These are phyloP conservation scores for Auricularia sp. DNA, from an alignment of 768 basidiomycete species.

Conservation along the genomic window DNA sequence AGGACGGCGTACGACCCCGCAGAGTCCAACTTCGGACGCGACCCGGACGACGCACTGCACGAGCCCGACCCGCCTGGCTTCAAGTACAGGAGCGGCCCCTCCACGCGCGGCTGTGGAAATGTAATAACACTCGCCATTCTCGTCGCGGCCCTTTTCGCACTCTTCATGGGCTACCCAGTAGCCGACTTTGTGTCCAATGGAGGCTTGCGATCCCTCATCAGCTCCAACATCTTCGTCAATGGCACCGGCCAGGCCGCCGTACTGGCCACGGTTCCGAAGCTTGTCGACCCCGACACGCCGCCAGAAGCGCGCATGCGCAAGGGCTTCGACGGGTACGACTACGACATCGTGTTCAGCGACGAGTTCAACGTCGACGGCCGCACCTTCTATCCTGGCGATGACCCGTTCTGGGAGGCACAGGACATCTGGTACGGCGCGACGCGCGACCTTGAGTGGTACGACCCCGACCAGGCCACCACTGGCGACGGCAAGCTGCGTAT, in stretches of 20 bases:
- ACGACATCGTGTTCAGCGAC: conserved; percentile 23
- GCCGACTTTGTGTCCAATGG: conserved; percentile 36
- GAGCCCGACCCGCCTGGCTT: conserved; percentile 65
- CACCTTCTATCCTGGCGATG: conserved; percentile 25
- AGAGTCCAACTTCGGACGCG: background rate
- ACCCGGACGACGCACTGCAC: conserved; percentile 87
- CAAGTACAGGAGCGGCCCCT: conserved; percentile 35
- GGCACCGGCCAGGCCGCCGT: conserved; percentile 56
- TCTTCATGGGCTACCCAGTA: conserved; percentile 88
- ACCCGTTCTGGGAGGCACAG: conserved; percentile 35
- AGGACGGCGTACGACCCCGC: conserved; percentile 17
- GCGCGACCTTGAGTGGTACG: conserved; percentile 15
- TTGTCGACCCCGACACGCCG: conserved; percentile 13
- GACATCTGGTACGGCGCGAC: conserved; percentile 30
- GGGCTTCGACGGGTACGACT: conserved; percentile 8
- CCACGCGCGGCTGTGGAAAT: conserved; percentile 69
- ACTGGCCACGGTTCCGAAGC: conserved; percentile 17
- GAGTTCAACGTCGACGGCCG: conserved; percentile 30
- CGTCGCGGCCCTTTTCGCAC: conserved; percentile 52
- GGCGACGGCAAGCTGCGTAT: conserved; percentile 11
- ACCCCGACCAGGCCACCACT: conserved; percentile 49
- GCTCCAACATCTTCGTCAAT: conserved; percentile 59
- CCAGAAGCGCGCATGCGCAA: conserved; percentile 2
- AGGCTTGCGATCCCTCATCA: conserved; percentile 34
- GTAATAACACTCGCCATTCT: conserved; percentile 60